phyloP scores from a whole-genome alignment of 1,284 basidiomycete species.

The Apiotrichum sp. region DNA sequence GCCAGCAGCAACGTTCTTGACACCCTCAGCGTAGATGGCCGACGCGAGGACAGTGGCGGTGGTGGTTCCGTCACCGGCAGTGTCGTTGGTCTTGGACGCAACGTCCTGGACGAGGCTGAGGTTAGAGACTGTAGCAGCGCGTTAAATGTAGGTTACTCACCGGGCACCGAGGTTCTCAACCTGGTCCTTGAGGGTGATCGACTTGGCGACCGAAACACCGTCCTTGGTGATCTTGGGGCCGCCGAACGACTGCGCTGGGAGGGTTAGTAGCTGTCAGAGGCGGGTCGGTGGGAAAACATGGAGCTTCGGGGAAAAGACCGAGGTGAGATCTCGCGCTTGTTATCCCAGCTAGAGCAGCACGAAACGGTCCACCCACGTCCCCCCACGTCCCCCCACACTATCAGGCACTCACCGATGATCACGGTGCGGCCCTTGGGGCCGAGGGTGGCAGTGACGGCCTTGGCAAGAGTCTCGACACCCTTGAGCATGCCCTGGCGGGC shows the following conservation, averaged over 20 bases:
- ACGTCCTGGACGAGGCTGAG: slow-evolving; percentile 86
- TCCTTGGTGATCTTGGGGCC: slow-evolving; percentile 99
- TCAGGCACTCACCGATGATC: slow-evolving; percentile 68
- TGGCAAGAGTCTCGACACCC: slow-evolving; percentile 93
- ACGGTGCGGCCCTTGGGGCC: slow-evolving; percentile 98
- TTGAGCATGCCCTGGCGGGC: slow-evolving; percentile 88
- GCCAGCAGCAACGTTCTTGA: slow-evolving; percentile 96
- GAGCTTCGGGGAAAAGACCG: no score
- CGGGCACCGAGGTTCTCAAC: slow-evolving; percentile 98
- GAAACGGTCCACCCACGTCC: no score
- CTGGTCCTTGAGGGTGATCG: slow-evolving; percentile 92
- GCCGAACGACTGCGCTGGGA: slow-evolving; percentile 71
- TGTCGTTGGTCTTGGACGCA: slow-evolving; percentile 93
- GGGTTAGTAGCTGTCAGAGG: no score
- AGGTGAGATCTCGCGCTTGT: no score
- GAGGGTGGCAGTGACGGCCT: slow-evolving; percentile 89
- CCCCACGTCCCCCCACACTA: no score
- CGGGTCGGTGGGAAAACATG: no score
- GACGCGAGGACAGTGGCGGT: slow-evolving; percentile 95
- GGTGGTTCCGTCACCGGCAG: slow-evolving; percentile 96
- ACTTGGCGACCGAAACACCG: slow-evolving; percentile 96
- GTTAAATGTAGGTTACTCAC: slow-evolving; percentile 50
- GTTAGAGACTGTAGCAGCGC: no score
- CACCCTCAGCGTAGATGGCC: slow-evolving; percentile 96
- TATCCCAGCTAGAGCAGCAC: no score